Base-by-base conservation (phyloP, 306 rosid species). In the Vicia villosa region DNA sequence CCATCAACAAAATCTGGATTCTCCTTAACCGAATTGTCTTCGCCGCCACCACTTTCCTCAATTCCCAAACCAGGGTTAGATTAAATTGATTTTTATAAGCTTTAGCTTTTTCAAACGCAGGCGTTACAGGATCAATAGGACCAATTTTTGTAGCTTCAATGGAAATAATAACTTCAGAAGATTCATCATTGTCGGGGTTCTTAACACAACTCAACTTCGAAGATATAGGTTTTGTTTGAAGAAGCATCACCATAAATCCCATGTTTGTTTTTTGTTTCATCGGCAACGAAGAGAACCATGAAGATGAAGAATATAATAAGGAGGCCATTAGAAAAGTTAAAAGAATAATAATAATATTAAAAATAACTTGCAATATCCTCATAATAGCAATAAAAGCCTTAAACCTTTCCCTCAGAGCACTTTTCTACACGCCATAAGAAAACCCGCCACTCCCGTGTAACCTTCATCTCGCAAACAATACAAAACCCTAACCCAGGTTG, bases 311-410 rank as follows among this genome's bases (percentile, higher is more conserved):
- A 8, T 70, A 88, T 72, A 86, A 70, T 17, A 47, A 8, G 47
- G 79, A 76, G 68, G 88, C 90, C 90, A 91, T 88, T 32, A 6
- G 22, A 47, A 26, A 36, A n/a, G 5, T 19, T 3, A 5, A 69
- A 5, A 6, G 2, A 5, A 59, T 8, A 19, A n/a, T n/a, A n/a
- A n/a, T n/a, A n/a, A n/a, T n/a, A n/a, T n/a, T n/a, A n/a, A n/a
- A n/a, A n/a, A n/a, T n/a, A n/a, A n/a, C n/a, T n/a, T n/a, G n/a
- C n/a, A n/a, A n/a, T n/a, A n/a, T n/a, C n/a, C n/a, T n/a, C n/a
- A n/a, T n/a, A n/a, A n/a, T n/a, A n/a, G n/a, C 96, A 77, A 91
- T 95, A 45, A 95, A 95, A 45, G 96, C 65, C 89, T 91, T 95
- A 66, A 95, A 91, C 83, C 99, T 86, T 75, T 95, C 99, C 80